Conservation (phyloP, 2,329 filamentous ascomycete genomes). For the Aspergillus sp. region DNA sequence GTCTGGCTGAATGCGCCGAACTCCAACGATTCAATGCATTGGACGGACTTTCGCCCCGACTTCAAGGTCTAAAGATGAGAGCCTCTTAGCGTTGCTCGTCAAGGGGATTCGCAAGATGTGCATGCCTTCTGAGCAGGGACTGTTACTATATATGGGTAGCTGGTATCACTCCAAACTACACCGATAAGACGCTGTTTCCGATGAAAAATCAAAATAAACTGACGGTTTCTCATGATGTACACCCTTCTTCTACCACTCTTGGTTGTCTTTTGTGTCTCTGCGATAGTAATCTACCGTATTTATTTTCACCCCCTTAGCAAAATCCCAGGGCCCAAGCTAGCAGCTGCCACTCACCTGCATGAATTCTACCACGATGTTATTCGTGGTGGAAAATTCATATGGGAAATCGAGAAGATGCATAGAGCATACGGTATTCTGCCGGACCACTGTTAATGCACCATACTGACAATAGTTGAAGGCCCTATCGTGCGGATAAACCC, state of each 20-base stretch:
- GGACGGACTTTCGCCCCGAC: neutral
- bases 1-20: too few relatives aligned
- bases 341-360: conserved; percentile 33
- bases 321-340: conserved; percentile 37
- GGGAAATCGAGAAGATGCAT: conserved; percentile 34
- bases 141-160: neutral
- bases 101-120: neutral
- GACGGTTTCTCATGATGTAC: neutral
- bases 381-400: conserved; percentile 32
- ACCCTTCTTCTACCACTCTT: neutral
- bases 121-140: neutral
- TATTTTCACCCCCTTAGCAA: conserved; percentile 31
- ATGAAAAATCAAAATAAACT: neutral
- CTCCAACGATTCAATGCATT: too few relatives aligned
- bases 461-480: neutral
- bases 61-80: neutral
- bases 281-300: neutral
- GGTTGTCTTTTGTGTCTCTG: neutral
- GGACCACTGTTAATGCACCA: too few relatives aligned
- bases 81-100: neutral
- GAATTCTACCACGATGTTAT: conserved; percentile 39
- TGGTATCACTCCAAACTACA: neutral
- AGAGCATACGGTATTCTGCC: conserved; percentile 32
- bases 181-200: neutral
- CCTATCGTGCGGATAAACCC: conserved; percentile 36